Evolutionary conservation across 1,284 basidiomycete species (phyloP).

Genomic region (Tilletia caries): DNA sequence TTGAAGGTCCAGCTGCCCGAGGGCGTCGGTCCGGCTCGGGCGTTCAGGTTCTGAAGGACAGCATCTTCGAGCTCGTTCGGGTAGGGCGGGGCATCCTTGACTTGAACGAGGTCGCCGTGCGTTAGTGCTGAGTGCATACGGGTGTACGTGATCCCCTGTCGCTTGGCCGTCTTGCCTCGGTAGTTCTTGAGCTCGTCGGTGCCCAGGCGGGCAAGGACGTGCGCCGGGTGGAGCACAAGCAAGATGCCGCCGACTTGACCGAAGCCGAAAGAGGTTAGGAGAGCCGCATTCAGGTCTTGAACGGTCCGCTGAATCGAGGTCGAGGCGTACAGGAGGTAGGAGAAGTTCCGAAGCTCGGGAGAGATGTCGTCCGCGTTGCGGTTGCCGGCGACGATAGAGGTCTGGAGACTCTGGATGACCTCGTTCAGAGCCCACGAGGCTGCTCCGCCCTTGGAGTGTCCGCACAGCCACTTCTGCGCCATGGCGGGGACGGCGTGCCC

Average conservation of each 20-base stretch:
- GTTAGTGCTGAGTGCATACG: conserved; percentile 48
- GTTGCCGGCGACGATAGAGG: conserved; percentile 92
- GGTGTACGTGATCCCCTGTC: conserved; percentile 44
- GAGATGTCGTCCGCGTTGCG: conserved; percentile 76
- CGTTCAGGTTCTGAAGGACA: conserved; percentile 88
- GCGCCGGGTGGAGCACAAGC: conserved; percentile 83
- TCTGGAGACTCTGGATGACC: conserved; percentile 77
- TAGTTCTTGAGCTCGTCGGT: conserved; percentile 72
- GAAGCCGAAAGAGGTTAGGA: conserved; percentile 90
- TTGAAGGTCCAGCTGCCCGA: conserved; percentile 44
- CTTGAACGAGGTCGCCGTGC: conserved; percentile 64
- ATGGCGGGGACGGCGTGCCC: conserved; percentile 95
- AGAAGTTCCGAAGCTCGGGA: conserved; percentile 82
- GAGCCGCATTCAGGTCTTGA: conserved; percentile 44
- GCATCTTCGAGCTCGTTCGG: conserved; percentile 77
- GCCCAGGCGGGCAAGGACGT: conserved; percentile 78
- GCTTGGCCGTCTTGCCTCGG: conserved; percentile 53
- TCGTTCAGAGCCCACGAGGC: conserved; percentile 97
- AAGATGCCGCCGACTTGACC: conserved; percentile 88
- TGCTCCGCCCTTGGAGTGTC: conserved; percentile 56
- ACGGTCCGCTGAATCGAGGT: conserved; percentile 66
- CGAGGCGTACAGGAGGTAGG: conserved; percentile 92
- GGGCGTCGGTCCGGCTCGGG: conserved; percentile 59
- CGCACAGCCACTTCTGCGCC: conserved; percentile 79
- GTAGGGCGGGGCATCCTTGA: conserved; percentile 94